Evolutionary conservation across 257 asterid genomes (phyloP).

Genomic region (Lycium ferocissimum): DNA sequence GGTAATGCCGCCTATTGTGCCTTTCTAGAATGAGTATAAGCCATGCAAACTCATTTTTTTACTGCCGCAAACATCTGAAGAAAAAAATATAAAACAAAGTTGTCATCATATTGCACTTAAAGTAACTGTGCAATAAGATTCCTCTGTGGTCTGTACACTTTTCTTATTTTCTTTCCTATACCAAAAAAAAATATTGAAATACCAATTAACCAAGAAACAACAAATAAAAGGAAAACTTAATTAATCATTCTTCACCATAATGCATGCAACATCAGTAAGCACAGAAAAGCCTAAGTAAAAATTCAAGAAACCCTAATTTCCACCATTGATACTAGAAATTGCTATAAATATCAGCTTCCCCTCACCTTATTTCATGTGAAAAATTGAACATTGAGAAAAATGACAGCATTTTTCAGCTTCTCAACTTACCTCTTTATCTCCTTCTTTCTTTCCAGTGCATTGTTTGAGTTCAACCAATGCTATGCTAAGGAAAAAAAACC

Average conservation of each 20-base stretch:
- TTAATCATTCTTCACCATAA: slow-evolving; percentile 34
- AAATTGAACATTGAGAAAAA: not conserved
- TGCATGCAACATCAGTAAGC: slow-evolving; percentile 42
- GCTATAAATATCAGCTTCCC: slow-evolving; percentile 40
- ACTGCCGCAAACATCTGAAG: not conserved
- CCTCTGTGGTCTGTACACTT: not conserved
- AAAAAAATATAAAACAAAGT: not conserved
- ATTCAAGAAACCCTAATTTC: slow-evolving; percentile 38
- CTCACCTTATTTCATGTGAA: slow-evolving; percentile 20
- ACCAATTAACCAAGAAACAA: not conserved
- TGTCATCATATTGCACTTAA: not conserved
- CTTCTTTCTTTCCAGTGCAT: slow-evolving; percentile 32
- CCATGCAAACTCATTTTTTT: slow-evolving; percentile 33
- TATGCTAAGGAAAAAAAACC: slow-evolving; percentile 44
- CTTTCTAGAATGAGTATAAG: slow-evolving; percentile 44
- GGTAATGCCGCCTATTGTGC: slow-evolving; percentile 26
- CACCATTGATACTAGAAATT: not conserved
- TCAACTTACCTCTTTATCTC: slow-evolving; percentile 25
- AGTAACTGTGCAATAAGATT: not conserved
- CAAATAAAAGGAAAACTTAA: not conserved
- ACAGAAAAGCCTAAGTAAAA: not conserved
- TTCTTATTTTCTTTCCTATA: not conserved
- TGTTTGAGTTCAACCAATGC: slow-evolving; percentile 36
- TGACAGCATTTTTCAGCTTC: slow-evolving; percentile 30
- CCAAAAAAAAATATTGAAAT: not conserved